phyloP scores from a whole-genome alignment of 768 basidiomycete species.

The Hirschioporus abietinus region DNA sequence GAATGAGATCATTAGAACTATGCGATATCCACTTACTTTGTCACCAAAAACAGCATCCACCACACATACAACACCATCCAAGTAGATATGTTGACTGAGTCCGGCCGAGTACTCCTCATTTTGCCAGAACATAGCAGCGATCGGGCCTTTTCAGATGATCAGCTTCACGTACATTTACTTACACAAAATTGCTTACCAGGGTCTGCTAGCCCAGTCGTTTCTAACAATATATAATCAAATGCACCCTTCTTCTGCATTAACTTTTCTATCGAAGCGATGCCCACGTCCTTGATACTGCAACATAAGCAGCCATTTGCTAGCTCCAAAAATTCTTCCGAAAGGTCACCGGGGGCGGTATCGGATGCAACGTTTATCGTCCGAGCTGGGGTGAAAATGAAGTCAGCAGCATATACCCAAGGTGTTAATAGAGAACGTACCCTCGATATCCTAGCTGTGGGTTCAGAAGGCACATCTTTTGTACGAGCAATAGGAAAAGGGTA shows the following conservation, averaged over 20 bases:
- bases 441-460: conserved; percentile 64
- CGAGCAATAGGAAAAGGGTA: conserved; percentile 3
- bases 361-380: conserved; percentile 82
- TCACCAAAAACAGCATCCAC: conserved; percentile 83
- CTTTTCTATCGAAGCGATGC: conserved; percentile 90
- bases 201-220: conserved; percentile 95
- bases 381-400: conserved; percentile 38
- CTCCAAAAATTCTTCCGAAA: conserved; percentile 84
- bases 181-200: conserved; percentile 52
- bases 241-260: conserved; percentile 80
- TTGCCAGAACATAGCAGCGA: conserved; percentile 82
- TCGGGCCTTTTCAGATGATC: conserved; percentile 51
- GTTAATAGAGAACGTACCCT: conserved; percentile 47
- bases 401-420: neutral
- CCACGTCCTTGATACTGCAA: conserved; percentile 94
- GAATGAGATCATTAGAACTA: neutral
- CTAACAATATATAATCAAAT: conserved; percentile 93
- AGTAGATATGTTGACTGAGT: conserved; percentile 59
- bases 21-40: conserved; percentile 30
- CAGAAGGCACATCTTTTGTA: conserved; percentile 15
- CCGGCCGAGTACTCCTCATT: conserved; percentile 77
- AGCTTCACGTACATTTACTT: neutral
- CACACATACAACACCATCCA: conserved; percentile 91
- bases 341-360: conserved; percentile 54
- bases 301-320: conserved; percentile 97